A percentile compares a stretch with the other conserved stretches of the same genome.
Evolutionary conservation across 2,329 filamentous ascomycete genomes (phyloP).

Genomic region (Colletotrichum gigasporum): DNA sequence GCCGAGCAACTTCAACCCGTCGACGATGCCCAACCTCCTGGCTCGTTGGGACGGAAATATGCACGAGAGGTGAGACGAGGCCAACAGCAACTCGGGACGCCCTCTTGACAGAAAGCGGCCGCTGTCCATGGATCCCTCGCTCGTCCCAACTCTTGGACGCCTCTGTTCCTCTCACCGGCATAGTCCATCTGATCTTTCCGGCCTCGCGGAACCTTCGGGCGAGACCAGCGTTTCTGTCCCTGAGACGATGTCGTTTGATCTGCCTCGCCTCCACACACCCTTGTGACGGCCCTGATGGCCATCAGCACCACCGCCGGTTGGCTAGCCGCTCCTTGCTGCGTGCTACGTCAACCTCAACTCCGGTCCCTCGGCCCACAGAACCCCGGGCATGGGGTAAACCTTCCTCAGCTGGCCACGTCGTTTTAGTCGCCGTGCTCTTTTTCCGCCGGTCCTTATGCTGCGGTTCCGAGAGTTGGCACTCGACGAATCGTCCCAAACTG

Average conservation of each 20-base stretch:
- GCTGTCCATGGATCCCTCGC: background rate
- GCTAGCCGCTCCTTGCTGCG: background rate
- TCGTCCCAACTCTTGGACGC: background rate
- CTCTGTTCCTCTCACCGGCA: background rate
- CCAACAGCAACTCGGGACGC: background rate
- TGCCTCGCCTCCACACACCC: slow-evolving; percentile 9
- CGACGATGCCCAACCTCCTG: background rate
- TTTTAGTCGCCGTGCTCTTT: slow-evolving; percentile 6
- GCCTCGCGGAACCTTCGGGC: background rate
- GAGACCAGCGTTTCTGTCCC: slow-evolving; percentile 7
- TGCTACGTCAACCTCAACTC: slow-evolving; percentile 5
- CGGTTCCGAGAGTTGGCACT: background rate
- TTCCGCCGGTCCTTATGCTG: background rate
- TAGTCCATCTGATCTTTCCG: slow-evolving; percentile 9
- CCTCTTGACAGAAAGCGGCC: background rate
- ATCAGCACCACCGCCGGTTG: background rate
- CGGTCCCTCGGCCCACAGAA: background rate
- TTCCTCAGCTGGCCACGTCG: background rate
- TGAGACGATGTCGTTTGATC: slow-evolving; percentile 29
- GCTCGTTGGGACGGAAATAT: background rate
- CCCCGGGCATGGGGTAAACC: background rate
- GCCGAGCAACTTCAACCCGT: background rate
- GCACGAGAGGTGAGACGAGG: slow-evolving; percentile 4
- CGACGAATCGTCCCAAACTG: slow-evolving; percentile 12
- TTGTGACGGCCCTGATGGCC: background rate